phyloP scores from a whole-genome alignment of 148 eudicot genomes.

The Chenopodium quinoa region DNA sequence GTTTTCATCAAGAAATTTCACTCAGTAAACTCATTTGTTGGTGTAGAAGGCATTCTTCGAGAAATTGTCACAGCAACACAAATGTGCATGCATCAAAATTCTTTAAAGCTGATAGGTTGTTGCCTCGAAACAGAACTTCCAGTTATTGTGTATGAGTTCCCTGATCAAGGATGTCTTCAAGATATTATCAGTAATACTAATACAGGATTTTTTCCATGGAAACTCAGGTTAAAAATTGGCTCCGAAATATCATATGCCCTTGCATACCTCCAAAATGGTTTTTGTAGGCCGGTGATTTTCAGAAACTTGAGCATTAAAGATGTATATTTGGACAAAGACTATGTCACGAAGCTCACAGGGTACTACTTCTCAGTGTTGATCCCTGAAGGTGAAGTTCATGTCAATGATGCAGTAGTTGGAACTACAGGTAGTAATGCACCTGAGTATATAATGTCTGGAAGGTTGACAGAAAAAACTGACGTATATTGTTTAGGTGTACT shows the following conservation, averaged over 20 bases:
- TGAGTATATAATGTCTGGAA: neutral
- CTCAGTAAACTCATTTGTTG: neutral
- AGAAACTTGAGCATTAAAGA: neutral
- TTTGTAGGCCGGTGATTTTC: neutral
- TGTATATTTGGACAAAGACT: constrained; percentile 18
- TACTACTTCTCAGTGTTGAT: constrained; percentile 6
- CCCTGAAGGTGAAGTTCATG: constrained; percentile 15
- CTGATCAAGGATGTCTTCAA: constrained; percentile 5
- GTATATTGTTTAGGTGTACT: constrained; percentile 3
- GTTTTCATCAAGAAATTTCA: neutral
- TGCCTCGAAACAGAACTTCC: constrained; percentile 17
- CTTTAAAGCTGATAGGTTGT: constrained; percentile 1
- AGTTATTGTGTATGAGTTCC: constrained; percentile 2
- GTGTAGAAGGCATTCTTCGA: constrained; percentile 1
- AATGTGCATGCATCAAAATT: neutral
- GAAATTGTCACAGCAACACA: constrained; percentile 17
- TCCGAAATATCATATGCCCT: constrained; percentile 4
- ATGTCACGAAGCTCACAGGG: constrained; percentile 6
- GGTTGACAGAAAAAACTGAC: constrained; percentile 18
- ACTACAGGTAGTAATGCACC: neutral
- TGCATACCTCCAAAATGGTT: constrained; percentile 15
- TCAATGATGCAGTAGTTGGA: constrained; percentile 9
- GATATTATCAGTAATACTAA: neutral
- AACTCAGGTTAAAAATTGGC: constrained; percentile 14
- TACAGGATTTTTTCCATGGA: constrained; percentile 1